These are phyloP conservation scores for Taphrina communis DNA, from an alignment of 1,139 yeast genomes.

Conservation along the genomic window DNA sequence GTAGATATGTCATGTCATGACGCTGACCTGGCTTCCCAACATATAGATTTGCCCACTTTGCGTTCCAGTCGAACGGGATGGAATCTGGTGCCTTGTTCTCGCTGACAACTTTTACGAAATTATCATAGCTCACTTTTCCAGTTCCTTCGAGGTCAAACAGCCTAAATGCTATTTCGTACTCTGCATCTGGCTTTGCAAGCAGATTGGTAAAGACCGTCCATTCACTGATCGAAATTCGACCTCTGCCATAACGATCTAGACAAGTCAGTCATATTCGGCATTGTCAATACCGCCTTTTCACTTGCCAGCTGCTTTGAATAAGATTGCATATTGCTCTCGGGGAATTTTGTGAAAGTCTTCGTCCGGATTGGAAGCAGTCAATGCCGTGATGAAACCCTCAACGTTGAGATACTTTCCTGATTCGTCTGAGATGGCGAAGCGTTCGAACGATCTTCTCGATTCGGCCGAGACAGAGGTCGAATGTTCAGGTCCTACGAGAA, in stretches of 20 bases:
- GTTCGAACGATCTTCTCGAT: slow-evolving; percentile 31
- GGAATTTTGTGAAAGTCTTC: slow-evolving; percentile 56
- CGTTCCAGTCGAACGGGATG: slow-evolving; percentile 57
- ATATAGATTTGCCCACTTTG: slow-evolving; percentile 55
- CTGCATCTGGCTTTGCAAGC: slow-evolving; percentile 50
- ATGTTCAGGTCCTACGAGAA: slow-evolving; percentile 35
- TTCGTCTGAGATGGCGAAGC: slow-evolving; percentile 23
- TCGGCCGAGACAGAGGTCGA: slow-evolving; percentile 28
- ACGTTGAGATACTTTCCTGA: slow-evolving; percentile 15
- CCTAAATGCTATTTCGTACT: slow-evolving; percentile 56
- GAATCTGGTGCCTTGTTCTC: slow-evolving; percentile 52
- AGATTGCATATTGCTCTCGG: slow-evolving; percentile 56
- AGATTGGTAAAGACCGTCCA: slow-evolving; percentile 40
- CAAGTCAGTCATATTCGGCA: neutral
- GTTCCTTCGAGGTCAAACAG: slow-evolving; percentile 54
- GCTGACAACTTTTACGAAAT: slow-evolving; percentile 54
- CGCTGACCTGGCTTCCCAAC: slow-evolving; percentile 54
- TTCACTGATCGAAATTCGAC: slow-evolving; percentile 27
- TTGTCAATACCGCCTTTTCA: slow-evolving; percentile 36
- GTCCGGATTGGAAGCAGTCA: slow-evolving; percentile 43
- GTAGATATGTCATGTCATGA: slow-evolving; percentile 54
- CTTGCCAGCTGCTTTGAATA: slow-evolving; percentile 56
- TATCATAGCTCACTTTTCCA: slow-evolving; percentile 54
- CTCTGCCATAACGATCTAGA: slow-evolving; percentile 21
- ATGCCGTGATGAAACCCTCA: slow-evolving; percentile 34